Conservation (phyloP, 2,329 filamentous ascomycete species). For the Colletotrichum gloeosporioides region DNA sequence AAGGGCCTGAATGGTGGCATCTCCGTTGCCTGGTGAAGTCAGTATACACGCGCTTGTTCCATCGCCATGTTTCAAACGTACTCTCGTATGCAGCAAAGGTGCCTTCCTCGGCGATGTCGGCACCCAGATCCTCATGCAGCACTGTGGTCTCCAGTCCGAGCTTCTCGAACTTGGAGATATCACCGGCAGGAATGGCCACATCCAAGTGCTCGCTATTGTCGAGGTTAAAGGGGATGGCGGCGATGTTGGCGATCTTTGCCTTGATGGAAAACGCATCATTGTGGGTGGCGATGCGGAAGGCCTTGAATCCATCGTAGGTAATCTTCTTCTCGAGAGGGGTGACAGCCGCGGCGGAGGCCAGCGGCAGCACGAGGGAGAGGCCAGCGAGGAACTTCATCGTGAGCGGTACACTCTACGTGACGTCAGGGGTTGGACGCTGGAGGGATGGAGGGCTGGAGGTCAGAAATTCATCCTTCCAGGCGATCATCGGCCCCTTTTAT, state of each 20-base stretch:
- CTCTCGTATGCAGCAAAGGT: constrained; percentile 12
- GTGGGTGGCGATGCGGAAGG: constrained; percentile 50
- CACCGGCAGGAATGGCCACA: constrained; percentile 27
- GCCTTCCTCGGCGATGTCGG: constrained; percentile 26
- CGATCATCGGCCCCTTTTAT: not conserved
- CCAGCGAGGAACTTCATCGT: constrained; percentile 18
- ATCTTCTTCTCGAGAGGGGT: constrained; percentile 14
- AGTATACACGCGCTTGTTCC: accelerated
- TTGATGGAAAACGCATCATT: constrained; percentile 41
- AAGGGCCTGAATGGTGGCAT: constrained; percentile 4
- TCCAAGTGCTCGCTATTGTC: constrained; percentile 25
- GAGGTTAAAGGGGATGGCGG: constrained; percentile 17
- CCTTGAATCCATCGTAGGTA: constrained; percentile 39
- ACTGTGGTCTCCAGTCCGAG: constrained; percentile 26
- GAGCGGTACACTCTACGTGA: not conserved
- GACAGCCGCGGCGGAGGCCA: constrained; percentile 14
- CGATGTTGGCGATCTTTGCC: constrained; percentile 32
- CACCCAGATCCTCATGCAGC: constrained; percentile 26
- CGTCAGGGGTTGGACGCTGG: not conserved
- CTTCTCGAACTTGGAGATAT: constrained; percentile 26
- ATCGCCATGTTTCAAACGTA: accelerated
- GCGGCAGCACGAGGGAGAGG: constrained; percentile 7
- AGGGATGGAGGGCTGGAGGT: accelerated
- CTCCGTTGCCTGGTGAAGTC: not conserved
- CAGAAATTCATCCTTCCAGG: accelerated